Percentiles rank a stretch among this genome's conserved stretches.
These are phyloP conservation scores for Saxophila tyrrhenica DNA, from an alignment of 495 filamentous ascomycete species.

Conservation along the genomic window DNA sequence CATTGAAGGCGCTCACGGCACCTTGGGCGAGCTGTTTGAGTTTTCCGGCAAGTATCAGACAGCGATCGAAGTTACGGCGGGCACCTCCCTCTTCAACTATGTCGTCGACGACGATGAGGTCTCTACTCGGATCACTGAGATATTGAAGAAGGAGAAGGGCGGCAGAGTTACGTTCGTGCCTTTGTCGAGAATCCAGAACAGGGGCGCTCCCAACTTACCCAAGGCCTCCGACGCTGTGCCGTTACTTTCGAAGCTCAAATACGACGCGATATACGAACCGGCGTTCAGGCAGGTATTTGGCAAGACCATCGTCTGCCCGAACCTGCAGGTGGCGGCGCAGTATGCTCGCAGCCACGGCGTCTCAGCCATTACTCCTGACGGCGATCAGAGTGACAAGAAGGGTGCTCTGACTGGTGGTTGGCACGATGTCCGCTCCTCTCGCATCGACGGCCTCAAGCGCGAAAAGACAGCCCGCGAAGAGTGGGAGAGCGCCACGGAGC, in stretches of 20 bases:
- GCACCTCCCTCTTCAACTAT: constrained; percentile 88
- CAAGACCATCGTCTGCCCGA: constrained; percentile 88
- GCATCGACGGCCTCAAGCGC: constrained; percentile 71
- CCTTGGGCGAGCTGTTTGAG: constrained; percentile 77
- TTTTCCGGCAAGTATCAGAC: constrained; percentile 77
- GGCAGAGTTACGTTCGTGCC: constrained; percentile 96
- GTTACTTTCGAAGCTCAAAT: constrained; percentile 77
- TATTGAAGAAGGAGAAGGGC: constrained; percentile 63
- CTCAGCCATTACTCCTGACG: constrained; percentile 85
- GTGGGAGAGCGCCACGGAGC: constrained; percentile 53
- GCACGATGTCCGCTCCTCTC: constrained; percentile 69
- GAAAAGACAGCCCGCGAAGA: constrained; percentile 63
- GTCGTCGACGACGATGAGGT: constrained; percentile 90
- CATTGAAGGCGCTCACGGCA: constrained; percentile 83
- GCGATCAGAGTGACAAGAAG: constrained; percentile 85
- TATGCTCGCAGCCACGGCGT: constrained; percentile 85
- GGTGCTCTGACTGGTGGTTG: constrained; percentile 92
- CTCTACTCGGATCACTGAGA: constrained; percentile 66
- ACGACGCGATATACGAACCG: constrained; percentile 61
- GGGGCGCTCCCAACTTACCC: constrained; percentile 57
- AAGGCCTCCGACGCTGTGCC: constrained; percentile 76
- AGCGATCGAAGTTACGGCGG: constrained; percentile 86
- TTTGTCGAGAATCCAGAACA: constrained; percentile 62
- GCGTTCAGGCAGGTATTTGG: constrained; percentile 93
- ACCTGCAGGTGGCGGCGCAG: constrained; percentile 69